A percentile compares a stretch with the other conserved stretches of the same genome.
Evolutionary conservation across 2,329 filamentous ascomycete genomes (phyloP).

Genomic region (Fusarium decemcellulare): DNA sequence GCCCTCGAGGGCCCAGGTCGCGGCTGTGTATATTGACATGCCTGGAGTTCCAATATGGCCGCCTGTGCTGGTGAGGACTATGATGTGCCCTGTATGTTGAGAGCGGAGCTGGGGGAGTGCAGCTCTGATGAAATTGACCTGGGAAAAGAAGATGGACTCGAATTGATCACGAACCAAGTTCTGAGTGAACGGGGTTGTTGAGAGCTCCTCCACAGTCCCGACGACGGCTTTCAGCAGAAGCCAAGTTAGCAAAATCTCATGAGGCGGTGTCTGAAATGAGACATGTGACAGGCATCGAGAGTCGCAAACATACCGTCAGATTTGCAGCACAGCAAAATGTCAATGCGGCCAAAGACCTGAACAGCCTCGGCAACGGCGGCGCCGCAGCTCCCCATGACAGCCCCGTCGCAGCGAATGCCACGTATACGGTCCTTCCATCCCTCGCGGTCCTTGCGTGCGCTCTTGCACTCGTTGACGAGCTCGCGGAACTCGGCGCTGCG

Average conservation of each 20-base stretch:
- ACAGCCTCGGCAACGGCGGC: slow-evolving; percentile 90
- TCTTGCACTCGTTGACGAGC: slow-evolving; percentile 80
- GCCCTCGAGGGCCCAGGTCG: slow-evolving; percentile 94
- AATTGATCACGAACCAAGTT: slow-evolving; percentile 92
- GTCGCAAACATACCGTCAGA: slow-evolving; percentile 76
- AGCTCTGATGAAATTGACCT: slow-evolving; percentile 96
- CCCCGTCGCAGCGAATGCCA: slow-evolving; percentile 74
- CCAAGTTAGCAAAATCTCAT: slow-evolving; percentile 29
- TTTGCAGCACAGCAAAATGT: slow-evolving; percentile 91
- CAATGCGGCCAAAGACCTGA: slow-evolving; percentile 85
- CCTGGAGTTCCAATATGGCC: slow-evolving; percentile 95
- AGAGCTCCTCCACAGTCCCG: slow-evolving; percentile 91
- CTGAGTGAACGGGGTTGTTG: slow-evolving; percentile 78
- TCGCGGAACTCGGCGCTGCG: slow-evolving; percentile 85
- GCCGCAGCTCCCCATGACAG: slow-evolving; percentile 79
- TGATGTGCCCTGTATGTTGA: slow-evolving; percentile 89
- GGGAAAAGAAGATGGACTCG: slow-evolving; percentile 94
- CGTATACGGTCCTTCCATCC: slow-evolving; percentile 86
- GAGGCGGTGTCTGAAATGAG: not conserved
- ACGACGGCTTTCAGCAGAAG: slow-evolving; percentile 75
- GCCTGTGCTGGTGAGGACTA: slow-evolving; percentile 90
- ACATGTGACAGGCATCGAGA: not conserved
- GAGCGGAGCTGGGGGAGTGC: slow-evolving; percentile 83
- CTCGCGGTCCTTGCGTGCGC: slow-evolving; percentile 73
- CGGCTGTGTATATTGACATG: slow-evolving; percentile 90